These are phyloP conservation scores for Lecanicillium sp. DNA, from an alignment of 2,329 filamentous ascomycete genomes.

Conservation along the genomic window DNA sequence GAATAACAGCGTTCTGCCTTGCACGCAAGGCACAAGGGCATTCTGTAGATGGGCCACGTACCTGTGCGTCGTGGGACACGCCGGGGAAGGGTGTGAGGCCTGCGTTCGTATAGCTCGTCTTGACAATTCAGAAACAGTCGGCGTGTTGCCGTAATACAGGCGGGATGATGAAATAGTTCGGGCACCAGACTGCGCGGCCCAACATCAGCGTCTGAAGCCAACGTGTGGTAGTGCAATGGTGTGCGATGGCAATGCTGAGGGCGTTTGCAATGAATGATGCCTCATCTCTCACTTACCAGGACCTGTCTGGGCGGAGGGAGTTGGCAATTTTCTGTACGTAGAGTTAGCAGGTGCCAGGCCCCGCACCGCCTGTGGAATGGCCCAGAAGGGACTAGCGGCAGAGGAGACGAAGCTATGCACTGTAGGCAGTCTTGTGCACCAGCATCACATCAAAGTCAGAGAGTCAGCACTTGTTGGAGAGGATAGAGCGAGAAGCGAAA, in stretches of 20 bases:
- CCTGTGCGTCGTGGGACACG: too few relatives aligned
- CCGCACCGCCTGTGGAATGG: background rate
- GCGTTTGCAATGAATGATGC: too few relatives aligned
- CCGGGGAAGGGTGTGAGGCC: background rate
- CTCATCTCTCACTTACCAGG: too few relatives aligned
- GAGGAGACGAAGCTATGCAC: background rate
- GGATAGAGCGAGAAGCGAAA: background rate
- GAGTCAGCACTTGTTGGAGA: constrained; percentile 1
- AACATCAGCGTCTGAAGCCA: background rate
- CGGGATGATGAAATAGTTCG: background rate
- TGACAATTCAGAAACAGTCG: background rate
- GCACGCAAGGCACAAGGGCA: too few relatives aligned
- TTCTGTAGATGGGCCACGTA: too few relatives aligned
- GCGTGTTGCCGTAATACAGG: background rate
- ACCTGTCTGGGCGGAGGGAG: too few relatives aligned
- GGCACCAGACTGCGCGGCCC: background rate
- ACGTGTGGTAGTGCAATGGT: too few relatives aligned
- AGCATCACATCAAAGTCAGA: background rate
- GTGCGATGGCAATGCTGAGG: background rate
- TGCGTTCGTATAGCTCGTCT: background rate
- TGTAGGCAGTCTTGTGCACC: background rate
- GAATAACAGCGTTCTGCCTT: background rate
- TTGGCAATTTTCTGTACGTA: too few relatives aligned
- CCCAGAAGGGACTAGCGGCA: constrained; percentile 1
- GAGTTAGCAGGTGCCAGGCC: too few relatives aligned